A percentile compares a stretch with the other conserved stretches of the same genome.
Conservation (phyloP, 2,329 filamentous ascomycete genomes). For the Neophaeococcomyces aloes region DNA sequence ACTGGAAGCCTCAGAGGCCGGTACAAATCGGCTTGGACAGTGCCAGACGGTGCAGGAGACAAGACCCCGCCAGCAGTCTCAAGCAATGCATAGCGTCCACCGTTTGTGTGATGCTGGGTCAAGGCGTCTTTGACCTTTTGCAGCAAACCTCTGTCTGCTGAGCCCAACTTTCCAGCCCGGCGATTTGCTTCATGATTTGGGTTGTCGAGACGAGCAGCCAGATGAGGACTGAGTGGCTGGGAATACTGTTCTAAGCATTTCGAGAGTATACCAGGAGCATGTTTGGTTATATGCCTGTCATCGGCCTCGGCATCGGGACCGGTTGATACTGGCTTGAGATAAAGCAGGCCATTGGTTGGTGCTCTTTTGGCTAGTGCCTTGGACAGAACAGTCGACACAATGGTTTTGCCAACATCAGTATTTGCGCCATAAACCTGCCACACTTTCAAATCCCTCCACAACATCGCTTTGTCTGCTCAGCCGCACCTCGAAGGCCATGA, state of each 20-base stretch:
- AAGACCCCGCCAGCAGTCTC: slow-evolving; percentile 78
- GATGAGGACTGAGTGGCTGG: slow-evolving; percentile 65
- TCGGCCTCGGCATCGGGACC: slow-evolving; percentile 61
- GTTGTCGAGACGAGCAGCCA: slow-evolving; percentile 45
- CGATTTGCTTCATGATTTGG: not conserved
- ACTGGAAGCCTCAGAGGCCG: slow-evolving; percentile 61
- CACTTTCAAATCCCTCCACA: slow-evolving; percentile 55
- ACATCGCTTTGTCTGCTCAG: slow-evolving; percentile 11
- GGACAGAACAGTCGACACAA: slow-evolving; percentile 63
- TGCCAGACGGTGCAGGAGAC: slow-evolving; percentile 66
- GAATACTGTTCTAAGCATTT: slow-evolving; percentile 61
- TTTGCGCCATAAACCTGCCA: slow-evolving; percentile 76
- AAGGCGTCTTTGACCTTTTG: slow-evolving; percentile 35
- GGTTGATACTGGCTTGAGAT: slow-evolving; percentile 74
- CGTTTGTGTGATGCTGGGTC: slow-evolving; percentile 24
- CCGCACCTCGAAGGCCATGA: not conserved
- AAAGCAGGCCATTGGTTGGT: slow-evolving; percentile 42
- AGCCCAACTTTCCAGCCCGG: slow-evolving; percentile 1
- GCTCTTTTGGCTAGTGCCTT: slow-evolving; percentile 45
- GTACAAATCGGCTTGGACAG: slow-evolving; percentile 68
- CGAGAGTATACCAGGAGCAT: slow-evolving; percentile 47
- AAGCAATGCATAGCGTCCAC: slow-evolving; percentile 44
- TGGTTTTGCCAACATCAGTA: slow-evolving; percentile 75
- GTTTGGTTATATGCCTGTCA: slow-evolving; percentile 53
- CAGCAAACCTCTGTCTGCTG: not conserved